Evolutionary conservation across 768 basidiomycete species (phyloP).

Genomic region (Tremella mesenterica): DNA sequence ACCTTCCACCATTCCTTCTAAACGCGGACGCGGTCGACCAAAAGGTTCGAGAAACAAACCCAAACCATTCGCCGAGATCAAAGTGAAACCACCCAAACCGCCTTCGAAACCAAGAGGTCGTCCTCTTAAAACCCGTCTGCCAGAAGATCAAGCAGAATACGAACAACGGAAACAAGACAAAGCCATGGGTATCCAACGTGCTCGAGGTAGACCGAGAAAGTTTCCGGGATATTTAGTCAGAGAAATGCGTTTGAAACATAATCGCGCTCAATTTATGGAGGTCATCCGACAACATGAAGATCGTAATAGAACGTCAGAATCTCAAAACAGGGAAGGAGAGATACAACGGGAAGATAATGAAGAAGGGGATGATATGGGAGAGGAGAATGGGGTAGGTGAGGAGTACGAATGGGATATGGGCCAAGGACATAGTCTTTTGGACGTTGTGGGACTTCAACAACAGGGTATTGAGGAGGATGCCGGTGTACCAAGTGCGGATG

Average conservation of each 20-base stretch:
- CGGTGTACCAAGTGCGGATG: conserved; percentile 7
- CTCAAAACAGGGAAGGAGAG: not conserved
- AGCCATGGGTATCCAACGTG: conserved; percentile 19
- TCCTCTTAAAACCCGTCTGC: conserved; percentile 26
- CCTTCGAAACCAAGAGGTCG: conserved; percentile 23
- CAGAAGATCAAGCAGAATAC: conserved; percentile 28
- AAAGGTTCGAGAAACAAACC: conserved; percentile 73
- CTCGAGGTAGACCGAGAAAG: conserved; percentile 31
- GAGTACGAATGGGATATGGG: not conserved
- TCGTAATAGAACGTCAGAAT: no score
- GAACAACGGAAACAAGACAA: conserved; percentile 16
- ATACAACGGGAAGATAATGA: not conserved
- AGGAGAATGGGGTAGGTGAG: not conserved
- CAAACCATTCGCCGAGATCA: conserved; percentile 5
- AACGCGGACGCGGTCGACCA: conserved; percentile 65
- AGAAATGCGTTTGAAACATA: conserved; percentile 37
- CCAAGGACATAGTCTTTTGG: conserved; percentile 19
- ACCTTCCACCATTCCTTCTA: conserved; percentile 46
- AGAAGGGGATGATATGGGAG: not conserved
- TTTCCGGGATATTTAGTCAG: conserved; percentile 36
- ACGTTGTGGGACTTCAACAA: conserved; percentile 9
- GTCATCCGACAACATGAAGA: conserved; percentile 16
- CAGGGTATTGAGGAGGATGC: not conserved
- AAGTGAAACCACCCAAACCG: not conserved
- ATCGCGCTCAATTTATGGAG: conserved; percentile 25